Evolutionary conservation across 2,329 filamentous ascomycete genomes (phyloP), one percentile per base, ranked within the genome.

Genomic region (Didymellaceae sp.): DNA sequence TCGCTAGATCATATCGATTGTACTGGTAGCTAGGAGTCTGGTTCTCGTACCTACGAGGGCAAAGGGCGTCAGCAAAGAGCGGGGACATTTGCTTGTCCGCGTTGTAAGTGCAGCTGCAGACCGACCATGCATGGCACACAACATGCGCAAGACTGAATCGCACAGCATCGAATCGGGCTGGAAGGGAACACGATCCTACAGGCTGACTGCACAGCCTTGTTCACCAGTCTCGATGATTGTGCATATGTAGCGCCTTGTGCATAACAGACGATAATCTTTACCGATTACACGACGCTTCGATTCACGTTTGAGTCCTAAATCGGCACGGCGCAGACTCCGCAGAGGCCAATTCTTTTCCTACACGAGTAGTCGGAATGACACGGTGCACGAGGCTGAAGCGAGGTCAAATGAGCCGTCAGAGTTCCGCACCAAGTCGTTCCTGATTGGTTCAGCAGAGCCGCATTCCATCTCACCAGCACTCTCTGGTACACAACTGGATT

Each of bases 41-140:
- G 8, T 4, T 14, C 16, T n/a, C n/a, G 34, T 17, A 13, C 35
- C 10, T 7, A 25, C 21, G 18, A 38, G 35, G 35, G 35, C 35
- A 38, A 38, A 38, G 35, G 35, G 35, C 35, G 22, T 25, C 9
- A 14, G 35, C 35, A 38, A 38, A 38, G 35, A n/a, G 22, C 21
- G 22, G 35, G 21, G 14, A 16, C 32, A 16, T n/a, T 7, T 13
- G 11, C 22, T 14, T 38, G 8, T 31, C n/a, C 10, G n/a, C 6
- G 5, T 22, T n/a, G 16, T 4, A 38, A 7, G 13, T 38, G 22
- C 22, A 38, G 7, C 14, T 38, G 32, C 32, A 34, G 20, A 6
- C 22, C 35, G 8, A 11, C n/a, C 13, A 17, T 13, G 18, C 21
- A 38, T 13, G 4, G 22, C 22, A 26, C 35, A 37, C n/a, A 13